Base-by-base conservation (phyloP, 225 moss, liverwort and hornwort species). In the Physcomitrium patens region DNA sequence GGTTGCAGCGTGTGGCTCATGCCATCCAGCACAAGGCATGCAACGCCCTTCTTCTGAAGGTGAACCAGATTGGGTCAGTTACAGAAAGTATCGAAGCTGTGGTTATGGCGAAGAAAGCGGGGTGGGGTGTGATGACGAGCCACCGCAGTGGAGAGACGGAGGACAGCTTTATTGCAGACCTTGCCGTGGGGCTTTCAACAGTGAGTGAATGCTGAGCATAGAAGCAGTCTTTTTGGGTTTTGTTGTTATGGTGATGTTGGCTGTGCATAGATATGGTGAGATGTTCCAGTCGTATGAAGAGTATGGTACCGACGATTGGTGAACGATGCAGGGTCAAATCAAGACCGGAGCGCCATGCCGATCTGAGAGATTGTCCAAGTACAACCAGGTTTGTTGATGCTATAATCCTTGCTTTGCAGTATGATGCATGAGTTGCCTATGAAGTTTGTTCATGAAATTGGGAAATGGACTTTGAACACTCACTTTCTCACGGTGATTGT, bases 111-210 rank as follows among this genome's bases (percentile, higher is more conserved):
- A 96, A 96, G 85, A 72, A 85, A 37, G 96, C 96, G 2, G 90
- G 89, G 19, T 96, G 96, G 96, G 96, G 96, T 58, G 89, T 96
- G 6, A 96, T 96, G 96, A 85, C 94, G 12, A 92, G 92, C 65
- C 96, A 96, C 52, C 89, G 96, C 24, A 85, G 94, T 82, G 96
- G 96, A 46, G 96, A 96, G 76, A 96, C 96, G 1, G 96, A 96
- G 76, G 96, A 96, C 65, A 85, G 94, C 26, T 96, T 96, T 73
- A 94, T 96, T 67, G 91, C 96, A 8, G 94, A 96, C 67, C 88
- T 96, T 46, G 87, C 96, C 9, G 96, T 96, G 13, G 96, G 96
- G 10, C 92, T 96, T 18, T 91, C 92, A 26, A 94, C 96, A 8
- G 75, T 76, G 18, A 76, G 54, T 66, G 23, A 24, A 45, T 13